Base-by-base conservation (phyloP, 768 basidiomycete species). In the Trichaptum fuscoviolaceum region DNA sequence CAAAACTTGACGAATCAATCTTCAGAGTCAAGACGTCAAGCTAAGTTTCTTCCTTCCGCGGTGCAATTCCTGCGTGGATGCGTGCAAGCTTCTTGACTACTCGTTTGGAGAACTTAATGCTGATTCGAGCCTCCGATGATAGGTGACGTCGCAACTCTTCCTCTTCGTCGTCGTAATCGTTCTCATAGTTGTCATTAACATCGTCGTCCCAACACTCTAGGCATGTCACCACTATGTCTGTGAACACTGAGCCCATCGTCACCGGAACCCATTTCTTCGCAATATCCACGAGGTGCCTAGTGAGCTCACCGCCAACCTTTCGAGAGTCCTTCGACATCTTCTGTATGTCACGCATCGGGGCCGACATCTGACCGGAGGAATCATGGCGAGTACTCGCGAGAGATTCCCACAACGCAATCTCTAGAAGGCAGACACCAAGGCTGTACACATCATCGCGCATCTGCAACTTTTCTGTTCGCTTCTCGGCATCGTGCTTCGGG, bases 371-470 rank as follows among this genome's bases (percentile, higher is more conserved):
- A 61, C 23, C 23, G 15, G 59, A 17, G 59, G 3, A 12, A 12
- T 15, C 30, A 17, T 61, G 25, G 59, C 30, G 57, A n/a, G n/a
- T 25, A 12, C 23, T 24, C 15, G 30, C 24, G 9, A 61, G 15
- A 12, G 59, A 20, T 9, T 12, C 8, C 59, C 59, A 61, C 30
- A 61, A 25, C 8, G 25, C 59, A 2, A 61, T 15, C 30, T 61
- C 17, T 2, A 61, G 24, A 12, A 61, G 23, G 8, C 24, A 25
- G 12, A 61, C 59, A 20, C 59, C 59, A 17, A 61, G 30, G 23
- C 59, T 61, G 59, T 61, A 61, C 15, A 61, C 23, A 34, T 61
- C 59, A 24, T 61, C 59, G 25, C 24, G 59, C 59, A 61, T 61
- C 25, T 61, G 17, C 25, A 25, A 5, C 25, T 20, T 34, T 17